Evolutionary conservation across 164 flowering plant genomes (phyloP).

Genomic region (Nymphaea thermarum): DNA sequence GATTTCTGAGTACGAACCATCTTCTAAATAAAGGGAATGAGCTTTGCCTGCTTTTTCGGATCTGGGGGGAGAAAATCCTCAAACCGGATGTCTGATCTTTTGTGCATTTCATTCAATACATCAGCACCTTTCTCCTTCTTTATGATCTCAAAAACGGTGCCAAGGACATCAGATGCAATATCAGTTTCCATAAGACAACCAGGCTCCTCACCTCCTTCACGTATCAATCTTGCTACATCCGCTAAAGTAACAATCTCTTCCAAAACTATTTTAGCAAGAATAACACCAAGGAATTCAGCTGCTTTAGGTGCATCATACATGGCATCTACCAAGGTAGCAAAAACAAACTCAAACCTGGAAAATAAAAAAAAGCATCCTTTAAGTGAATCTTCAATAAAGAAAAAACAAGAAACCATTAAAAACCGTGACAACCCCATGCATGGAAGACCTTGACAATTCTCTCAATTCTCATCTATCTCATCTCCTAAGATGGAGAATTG

Average conservation of each 20-base stretch:
- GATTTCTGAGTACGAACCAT: too few relatives aligned
- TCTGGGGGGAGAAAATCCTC: constrained; percentile 43
- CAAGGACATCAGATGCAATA: constrained; percentile 57
- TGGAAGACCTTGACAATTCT: not conserved
- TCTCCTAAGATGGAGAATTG: not conserved
- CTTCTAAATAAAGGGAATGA: constrained; percentile 53
- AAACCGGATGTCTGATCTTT: constrained; percentile 27
- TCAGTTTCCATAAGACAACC: constrained; percentile 37
- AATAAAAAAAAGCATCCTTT: not conserved
- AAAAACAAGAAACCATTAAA: not conserved
- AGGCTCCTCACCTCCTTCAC: constrained; percentile 51
- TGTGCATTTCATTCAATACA: constrained; percentile 25
- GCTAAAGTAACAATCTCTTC: constrained; percentile 44
- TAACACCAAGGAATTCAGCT: constrained; percentile 53
- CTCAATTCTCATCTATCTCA: not conserved
- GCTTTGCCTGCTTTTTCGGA: constrained; percentile 28
- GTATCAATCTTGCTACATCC: constrained; percentile 35
- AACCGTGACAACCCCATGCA: too few relatives aligned
- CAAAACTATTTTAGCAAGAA: constrained; percentile 38
- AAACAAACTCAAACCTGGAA: constrained; percentile 36
- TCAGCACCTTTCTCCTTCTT: constrained; percentile 38
- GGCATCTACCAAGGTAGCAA: constrained; percentile 51
- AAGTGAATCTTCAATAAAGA: not conserved
- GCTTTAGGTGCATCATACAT: constrained; percentile 80
- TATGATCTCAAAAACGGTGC: constrained; percentile 34